Base-by-base conservation (phyloP, 768 basidiomycete genomes). In the Leucocoprinus leucothites region DNA sequence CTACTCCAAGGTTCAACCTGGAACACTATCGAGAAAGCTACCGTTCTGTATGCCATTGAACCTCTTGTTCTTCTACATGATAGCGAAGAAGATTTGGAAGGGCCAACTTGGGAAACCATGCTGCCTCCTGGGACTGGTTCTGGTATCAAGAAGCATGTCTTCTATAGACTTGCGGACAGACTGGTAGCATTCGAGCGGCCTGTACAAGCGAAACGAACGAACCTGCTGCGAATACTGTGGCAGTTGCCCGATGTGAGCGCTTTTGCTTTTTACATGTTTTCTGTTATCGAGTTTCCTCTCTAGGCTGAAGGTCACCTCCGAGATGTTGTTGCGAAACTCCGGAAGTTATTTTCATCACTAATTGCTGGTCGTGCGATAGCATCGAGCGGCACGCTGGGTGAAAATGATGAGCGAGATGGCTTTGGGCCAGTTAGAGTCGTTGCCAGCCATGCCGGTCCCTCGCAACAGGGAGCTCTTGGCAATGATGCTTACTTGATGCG, bases 1-100 rank as follows among this genome's bases (percentile, higher is more conserved):
- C 68, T 79, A 16, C 60, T 82, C 58, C 56, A 78, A 18, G 65
- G 73, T 24, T 59, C 68, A 16, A 74, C 69, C 14, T 89, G 89
- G 87, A 82, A 78, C 1, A 60, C 72, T 0, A 68, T 79, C 8
- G 91, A 95, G 62, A 82, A 83, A 61, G 76, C 84, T 0, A 58
- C 85, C 9, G 79, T 97, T 8, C 64, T 90, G 43, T 74, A 78
- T 40, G 85, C 82, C 0, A 70, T 96, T 21, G 82, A 87, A 50
- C 85, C 87, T 24, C 65, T 95, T 42, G 72, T 86, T 18, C 36
- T 48, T 9, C 28, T 55, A 2, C 41, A 53, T 22, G 43, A 70
- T n/a, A n/a, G n/a, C 31, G 73, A 67, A 6, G 68, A 73, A 36
- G 60, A 59, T 1, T 46, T 58, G 2, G 61, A 64, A 3, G 69